Evolutionary conservation across 73 alveolate genomes (phyloP).

Genomic region (Stentor coeruleus): DNA sequence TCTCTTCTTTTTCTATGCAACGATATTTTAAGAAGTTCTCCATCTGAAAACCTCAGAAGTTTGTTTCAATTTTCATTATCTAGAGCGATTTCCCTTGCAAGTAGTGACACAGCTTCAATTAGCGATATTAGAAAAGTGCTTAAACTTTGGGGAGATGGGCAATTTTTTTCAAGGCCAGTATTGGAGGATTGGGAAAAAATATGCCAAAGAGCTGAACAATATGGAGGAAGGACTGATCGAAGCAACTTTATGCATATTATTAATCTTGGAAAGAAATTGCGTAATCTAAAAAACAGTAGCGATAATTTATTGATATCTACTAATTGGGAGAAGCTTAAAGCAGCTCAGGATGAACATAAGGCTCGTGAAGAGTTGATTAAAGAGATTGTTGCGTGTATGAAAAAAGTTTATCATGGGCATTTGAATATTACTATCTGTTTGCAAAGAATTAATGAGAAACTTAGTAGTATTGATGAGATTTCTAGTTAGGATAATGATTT

Average conservation of each 20-base stretch:
- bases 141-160: conserved; percentile 7
- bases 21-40: not conserved
- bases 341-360: not conserved
- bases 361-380: conserved; percentile 2
- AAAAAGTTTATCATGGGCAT: conserved; percentile 12
- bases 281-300: not conserved
- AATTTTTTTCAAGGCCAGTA: not conserved
- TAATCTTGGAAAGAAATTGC: not conserved
- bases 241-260: not conserved
- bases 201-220: conserved; percentile 21
- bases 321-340: not conserved
- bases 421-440: not conserved
- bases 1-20: not conserved
- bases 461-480: not conserved
- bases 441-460: conserved; percentile 16
- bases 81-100: not conserved
- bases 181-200: conserved; percentile 12
- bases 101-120: not conserved
- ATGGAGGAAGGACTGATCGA: not conserved
- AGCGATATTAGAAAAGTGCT: not conserved
- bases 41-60: not conserved
- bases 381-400: conserved; percentile 14
- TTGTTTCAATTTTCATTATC: conserved; percentile 8
- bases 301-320: not conserved
- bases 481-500: too few relatives aligned